Base-by-base conservation (phyloP, 2,329 filamentous ascomycete genomes). In the Phoma sp. region DNA sequence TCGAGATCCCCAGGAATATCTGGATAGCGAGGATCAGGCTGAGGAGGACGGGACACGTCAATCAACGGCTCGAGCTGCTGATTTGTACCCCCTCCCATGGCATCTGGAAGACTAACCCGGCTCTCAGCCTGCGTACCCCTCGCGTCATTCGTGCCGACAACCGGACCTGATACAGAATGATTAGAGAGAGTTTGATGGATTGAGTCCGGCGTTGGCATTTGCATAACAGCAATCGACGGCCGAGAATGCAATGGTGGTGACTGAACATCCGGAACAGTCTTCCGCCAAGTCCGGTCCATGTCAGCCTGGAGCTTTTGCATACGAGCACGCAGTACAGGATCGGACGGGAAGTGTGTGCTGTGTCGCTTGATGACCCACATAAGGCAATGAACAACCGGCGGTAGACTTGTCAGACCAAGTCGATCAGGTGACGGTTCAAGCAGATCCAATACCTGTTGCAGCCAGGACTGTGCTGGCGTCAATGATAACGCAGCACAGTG, bases 1-100 rank as follows among this genome's bases (percentile, higher is more conserved):
- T 83, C 81, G 56, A 71, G 73, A 66, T 82, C 50, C 70, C 77
- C 57, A 59, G 74, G 45, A 64, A 75, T 43, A 70, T 77, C 32
- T 66, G 75, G 50, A 72, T 72, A 67, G 41, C 61, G 64, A 37
- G 61, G 59, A 33, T 71, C 61, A 57, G 53, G 14, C 6, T 61
- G 55, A 11, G 41, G 22, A 8, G 47, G 32, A 6, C 43, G 37
- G n/a, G 49, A 24, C 3, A 47, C 11, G 4, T 50, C 50, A 10
- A 51, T 43, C 18, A 57, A 37, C 5, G 47, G 43, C 13, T 57
- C 47, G 8, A 46, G 35, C 33, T 48, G 52, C 38, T 40, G 55
- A 45, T 45, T 47, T 39, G 55, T 50, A 11, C 33, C 32, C 18
- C 39, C 47, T 11, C 13, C 33, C 11, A 60, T 22, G 25, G 59